Conservation (phyloP, 2,329 filamentous ascomycete species). For the Arthrobotrys megalospora region DNA sequence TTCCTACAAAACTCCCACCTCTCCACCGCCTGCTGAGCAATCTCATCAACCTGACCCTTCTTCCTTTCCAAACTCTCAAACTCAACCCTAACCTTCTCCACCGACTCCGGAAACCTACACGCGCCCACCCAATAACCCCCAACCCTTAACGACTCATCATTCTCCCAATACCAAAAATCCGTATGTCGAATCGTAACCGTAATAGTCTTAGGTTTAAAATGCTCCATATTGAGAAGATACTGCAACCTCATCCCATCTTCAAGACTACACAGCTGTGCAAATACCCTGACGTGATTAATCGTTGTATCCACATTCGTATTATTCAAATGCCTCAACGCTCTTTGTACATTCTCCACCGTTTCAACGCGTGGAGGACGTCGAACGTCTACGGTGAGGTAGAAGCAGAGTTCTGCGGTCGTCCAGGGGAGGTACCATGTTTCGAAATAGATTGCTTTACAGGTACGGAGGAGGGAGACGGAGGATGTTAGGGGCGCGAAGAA, state of each 20-base stretch:
- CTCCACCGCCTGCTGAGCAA: conserved; percentile 67
- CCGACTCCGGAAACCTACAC: conserved; percentile 65
- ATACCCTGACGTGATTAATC: conserved; percentile 67
- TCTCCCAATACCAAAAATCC: conserved; percentile 71
- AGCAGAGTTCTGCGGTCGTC: conserved; percentile 67
- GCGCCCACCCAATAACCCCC: conserved; percentile 67
- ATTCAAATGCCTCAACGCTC: conserved; percentile 38
- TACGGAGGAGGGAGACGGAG: conserved; percentile 68
- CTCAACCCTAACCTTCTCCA: conserved; percentile 69
- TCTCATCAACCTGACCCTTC: conserved; percentile 69
- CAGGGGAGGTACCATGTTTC: conserved; percentile 70
- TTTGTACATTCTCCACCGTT: conserved; percentile 62
- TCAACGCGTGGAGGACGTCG: conserved; percentile 66
- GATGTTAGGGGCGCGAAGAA: conserved; percentile 67
- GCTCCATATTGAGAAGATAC: conserved; percentile 63
- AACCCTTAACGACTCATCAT: conserved; percentile 67
- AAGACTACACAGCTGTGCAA: conserved; percentile 69
- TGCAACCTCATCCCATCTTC: conserved; percentile 65
- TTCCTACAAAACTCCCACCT: conserved; percentile 28
- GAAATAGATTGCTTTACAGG: conserved; percentile 68
- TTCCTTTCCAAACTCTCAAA: conserved; percentile 71
- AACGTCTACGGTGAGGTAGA: conserved; percentile 66
- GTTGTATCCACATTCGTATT: conserved; percentile 61
- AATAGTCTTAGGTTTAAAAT: conserved; percentile 67
- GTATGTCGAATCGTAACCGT: conserved; percentile 71